Evolutionary conservation across 2,329 filamentous ascomycete genomes (phyloP).

Genomic region (Colletotrichum tofieldiae): DNA sequence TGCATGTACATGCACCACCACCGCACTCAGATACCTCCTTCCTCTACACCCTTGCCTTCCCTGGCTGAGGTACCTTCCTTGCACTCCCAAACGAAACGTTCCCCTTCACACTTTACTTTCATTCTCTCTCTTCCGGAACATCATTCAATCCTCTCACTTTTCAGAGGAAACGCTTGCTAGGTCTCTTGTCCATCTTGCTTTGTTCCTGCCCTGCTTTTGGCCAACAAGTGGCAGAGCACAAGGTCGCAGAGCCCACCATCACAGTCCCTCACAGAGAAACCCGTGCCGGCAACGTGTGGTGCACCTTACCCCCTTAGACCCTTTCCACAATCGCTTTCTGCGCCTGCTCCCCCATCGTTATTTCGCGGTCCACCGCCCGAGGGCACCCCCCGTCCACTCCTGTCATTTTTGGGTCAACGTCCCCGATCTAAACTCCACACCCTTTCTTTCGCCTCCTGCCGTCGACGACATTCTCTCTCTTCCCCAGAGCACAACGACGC

Average conservation of each 20-base stretch:
- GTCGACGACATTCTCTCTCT: slow-evolving; percentile 41
- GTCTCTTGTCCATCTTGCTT: slow-evolving; percentile 5
- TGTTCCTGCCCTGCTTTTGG: slow-evolving; percentile 4
- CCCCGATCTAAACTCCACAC: slow-evolving; percentile 43
- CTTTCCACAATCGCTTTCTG: slow-evolving; percentile 14
- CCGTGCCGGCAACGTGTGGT: slow-evolving; percentile 28
- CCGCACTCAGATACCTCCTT: slow-evolving; percentile 4
- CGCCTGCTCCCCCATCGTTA: slow-evolving; percentile 31
- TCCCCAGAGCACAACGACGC: slow-evolving; percentile 38
- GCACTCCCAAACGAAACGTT: slow-evolving; percentile 41
- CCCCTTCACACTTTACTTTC: slow-evolving; percentile 26
- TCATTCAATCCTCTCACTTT: slow-evolving; percentile 28
- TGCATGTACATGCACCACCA: slow-evolving; percentile 19
- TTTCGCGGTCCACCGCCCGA: slow-evolving; percentile 42
- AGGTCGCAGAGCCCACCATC: neutral
- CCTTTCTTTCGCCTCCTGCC: slow-evolving; percentile 41
- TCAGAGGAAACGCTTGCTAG: neutral
- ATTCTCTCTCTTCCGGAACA: slow-evolving; percentile 9
- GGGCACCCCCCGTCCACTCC: slow-evolving; percentile 36
- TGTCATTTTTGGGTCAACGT: slow-evolving; percentile 42
- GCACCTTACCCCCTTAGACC: slow-evolving; percentile 36
- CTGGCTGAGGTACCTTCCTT: slow-evolving; percentile 26
- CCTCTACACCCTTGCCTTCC: slow-evolving; percentile 22
- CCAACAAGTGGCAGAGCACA: slow-evolving; percentile 11
- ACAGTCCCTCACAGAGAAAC: slow-evolving; percentile 7